Conservation (phyloP, 2,329 filamentous ascomycete species). For the Malbranchea cinnamomea region DNA sequence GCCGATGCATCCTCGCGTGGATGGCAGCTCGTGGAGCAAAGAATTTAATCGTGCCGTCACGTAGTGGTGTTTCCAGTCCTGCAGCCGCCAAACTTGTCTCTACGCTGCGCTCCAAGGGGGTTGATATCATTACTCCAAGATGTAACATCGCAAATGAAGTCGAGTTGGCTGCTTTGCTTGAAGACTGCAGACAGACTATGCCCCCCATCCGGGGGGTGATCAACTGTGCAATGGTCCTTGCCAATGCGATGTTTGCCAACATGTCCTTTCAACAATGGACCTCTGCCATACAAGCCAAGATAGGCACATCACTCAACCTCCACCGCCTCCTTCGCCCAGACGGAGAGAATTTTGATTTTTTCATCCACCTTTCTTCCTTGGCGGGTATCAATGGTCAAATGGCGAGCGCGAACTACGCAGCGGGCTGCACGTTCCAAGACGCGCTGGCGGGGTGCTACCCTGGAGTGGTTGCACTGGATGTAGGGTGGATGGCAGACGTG, state of each 20-base stretch:
- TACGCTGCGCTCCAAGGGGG: conserved; percentile 1
- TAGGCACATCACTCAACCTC: conserved; percentile 17
- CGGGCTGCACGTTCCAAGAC: conserved; percentile 23
- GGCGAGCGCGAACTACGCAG: conserved; percentile 21
- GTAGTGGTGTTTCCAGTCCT: conserved; percentile 7
- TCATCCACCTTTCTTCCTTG: conserved; percentile 26
- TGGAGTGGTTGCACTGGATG: conserved; percentile 11
- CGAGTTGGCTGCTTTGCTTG: neutral
- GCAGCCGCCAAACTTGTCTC: conserved; percentile 1
- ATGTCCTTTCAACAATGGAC: conserved; percentile 22
- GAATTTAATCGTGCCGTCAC: conserved; percentile 18
- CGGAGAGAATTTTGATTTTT: conserved; percentile 24
- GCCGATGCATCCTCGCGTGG: conserved; percentile 5
- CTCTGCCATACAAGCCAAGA: conserved; percentile 19
- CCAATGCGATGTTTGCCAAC: conserved; percentile 23
- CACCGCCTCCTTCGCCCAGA: conserved; percentile 14
- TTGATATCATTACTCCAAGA: neutral
- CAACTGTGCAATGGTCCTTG: conserved; percentile 32
- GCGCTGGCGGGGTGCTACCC: conserved; percentile 7
- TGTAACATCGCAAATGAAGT: neutral
- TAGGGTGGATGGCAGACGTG: conserved; percentile 17
- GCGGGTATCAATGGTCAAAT: conserved; percentile 18
- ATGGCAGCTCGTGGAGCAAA: conserved; percentile 15
- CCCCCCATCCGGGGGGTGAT: conserved; percentile 26
- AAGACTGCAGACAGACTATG: neutral